These are phyloP conservation scores for Candida xyloterini DNA, from an alignment of 805 yeast genomes.

Conservation along the genomic window DNA sequence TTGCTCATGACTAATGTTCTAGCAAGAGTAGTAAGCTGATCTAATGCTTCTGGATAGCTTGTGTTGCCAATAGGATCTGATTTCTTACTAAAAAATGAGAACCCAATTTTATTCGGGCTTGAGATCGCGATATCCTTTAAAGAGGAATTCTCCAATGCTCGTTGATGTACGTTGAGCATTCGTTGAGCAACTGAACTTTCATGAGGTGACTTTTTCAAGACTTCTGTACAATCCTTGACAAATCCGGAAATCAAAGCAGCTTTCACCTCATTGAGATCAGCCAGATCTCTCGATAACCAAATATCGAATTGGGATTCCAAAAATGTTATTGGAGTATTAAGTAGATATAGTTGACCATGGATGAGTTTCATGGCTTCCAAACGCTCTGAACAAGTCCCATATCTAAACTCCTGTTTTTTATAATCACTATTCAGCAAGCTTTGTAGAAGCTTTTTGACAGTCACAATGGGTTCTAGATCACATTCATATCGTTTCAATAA, in stretches of 20 bases:
- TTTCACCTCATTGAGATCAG: neutral
- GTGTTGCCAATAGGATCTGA: neutral
- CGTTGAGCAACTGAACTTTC: neutral
- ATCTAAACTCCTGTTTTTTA: neutral
- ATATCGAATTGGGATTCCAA: constrained; percentile 2
- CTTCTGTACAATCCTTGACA: neutral
- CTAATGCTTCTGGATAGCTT: neutral
- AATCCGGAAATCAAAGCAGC: constrained; percentile 2
- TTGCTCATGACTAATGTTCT: neutral
- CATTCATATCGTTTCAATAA: constrained; percentile 5
- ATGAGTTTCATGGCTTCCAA: constrained; percentile 7
- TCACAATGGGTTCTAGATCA: constrained; percentile 1
- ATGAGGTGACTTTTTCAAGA: neutral
- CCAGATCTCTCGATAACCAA: neutral
- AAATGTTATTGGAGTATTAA: neutral
- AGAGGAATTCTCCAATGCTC: neutral
- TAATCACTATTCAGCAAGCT: constrained; percentile 1
- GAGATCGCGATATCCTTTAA: neutral
- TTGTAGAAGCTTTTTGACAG: constrained; percentile 7
- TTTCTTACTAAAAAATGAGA: neutral
- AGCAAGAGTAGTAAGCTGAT: neutral
- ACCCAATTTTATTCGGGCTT: neutral
- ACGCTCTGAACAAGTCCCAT: neutral
- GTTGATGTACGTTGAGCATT: neutral
- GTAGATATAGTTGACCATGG: neutral